phyloP scores from a whole-genome alignment of 805 yeast genomes.

The Ascoidea tarda region DNA sequence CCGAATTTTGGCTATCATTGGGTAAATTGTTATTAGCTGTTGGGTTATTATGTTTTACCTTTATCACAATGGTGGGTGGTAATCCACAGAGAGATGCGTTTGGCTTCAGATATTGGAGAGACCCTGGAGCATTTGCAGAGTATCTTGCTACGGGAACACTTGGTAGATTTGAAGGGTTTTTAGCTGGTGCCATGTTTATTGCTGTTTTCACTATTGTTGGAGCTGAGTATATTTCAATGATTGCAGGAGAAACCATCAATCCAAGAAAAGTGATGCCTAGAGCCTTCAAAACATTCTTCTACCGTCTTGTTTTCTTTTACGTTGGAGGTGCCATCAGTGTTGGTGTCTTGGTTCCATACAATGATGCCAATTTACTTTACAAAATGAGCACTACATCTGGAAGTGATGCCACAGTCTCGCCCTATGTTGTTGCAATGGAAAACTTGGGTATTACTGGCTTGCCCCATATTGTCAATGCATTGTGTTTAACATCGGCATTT shows the following conservation, averaged over 20 bases:
- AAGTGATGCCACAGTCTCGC: conserved; percentile 22
- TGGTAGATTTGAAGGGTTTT: conserved; percentile 38
- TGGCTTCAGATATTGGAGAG: conserved; percentile 50
- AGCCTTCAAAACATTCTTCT: conserved; percentile 51
- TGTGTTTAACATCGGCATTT: conserved; percentile 34
- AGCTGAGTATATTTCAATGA: conserved; percentile 42
- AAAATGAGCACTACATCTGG: conserved; percentile 27
- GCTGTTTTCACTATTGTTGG: conserved; percentile 51
- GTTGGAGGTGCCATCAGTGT: conserved; percentile 46
- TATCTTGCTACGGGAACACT: conserved; percentile 29
- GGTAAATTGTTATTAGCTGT: conserved; percentile 39
- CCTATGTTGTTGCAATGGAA: conserved; percentile 51
- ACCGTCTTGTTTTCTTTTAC: conserved; percentile 49
- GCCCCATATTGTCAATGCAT: conserved; percentile 42
- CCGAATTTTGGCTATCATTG: conserved; percentile 43
- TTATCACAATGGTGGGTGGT: conserved; percentile 38
- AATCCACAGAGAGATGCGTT: conserved; percentile 42
- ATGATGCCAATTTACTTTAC: conserved; percentile 32
- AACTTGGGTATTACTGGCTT: conserved; percentile 41
- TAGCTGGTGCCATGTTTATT: conserved; percentile 19
- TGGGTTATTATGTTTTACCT: conserved; percentile 38
- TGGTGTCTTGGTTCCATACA: conserved; percentile 50
- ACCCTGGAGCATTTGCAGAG: conserved; percentile 56
- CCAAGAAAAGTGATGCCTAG: conserved; percentile 59
- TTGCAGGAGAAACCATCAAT: conserved; percentile 47